Conservation (phyloP, 1,284 basidiomycete species). For the Taiwanofungus camphoratus region DNA sequence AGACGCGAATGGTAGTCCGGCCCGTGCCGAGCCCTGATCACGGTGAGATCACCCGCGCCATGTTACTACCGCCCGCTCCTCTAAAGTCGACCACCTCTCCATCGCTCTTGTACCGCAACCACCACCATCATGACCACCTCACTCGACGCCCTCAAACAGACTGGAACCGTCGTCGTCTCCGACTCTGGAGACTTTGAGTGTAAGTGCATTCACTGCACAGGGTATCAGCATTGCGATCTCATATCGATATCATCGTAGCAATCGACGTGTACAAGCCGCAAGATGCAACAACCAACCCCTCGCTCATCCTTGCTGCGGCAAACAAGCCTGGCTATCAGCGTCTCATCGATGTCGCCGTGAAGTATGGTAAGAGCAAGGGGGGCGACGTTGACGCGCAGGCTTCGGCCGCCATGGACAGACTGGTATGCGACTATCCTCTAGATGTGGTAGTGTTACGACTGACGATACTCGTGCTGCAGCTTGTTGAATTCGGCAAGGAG, state of each 20-base stretch:
- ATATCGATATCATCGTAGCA: conserved; percentile 37
- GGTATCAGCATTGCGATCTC: conserved; percentile 10
- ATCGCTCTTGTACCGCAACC: conserved; percentile 12
- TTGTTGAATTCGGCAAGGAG: conserved; percentile 95
- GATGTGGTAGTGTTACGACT: too few relatives aligned
- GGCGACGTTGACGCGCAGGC: conserved; percentile 67
- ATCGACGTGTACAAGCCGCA: conserved; percentile 91
- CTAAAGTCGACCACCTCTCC: conserved; percentile 7
- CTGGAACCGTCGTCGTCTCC: conserved; percentile 92
- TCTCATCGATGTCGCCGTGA: conserved; percentile 81
- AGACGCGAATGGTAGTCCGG: too few relatives aligned
- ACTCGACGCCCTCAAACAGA: conserved; percentile 83
- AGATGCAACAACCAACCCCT: conserved; percentile 95
- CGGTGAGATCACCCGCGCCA: too few relatives aligned
- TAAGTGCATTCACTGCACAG: conserved; percentile 33
- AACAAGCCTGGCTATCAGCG: conserved; percentile 84
- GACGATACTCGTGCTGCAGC: conserved; percentile 36
- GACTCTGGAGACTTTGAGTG: conserved; percentile 88
- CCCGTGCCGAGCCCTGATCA: too few relatives aligned
- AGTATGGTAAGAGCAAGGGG: conserved; percentile 80
- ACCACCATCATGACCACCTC: conserved; percentile 72
- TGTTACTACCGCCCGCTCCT: too few relatives aligned
- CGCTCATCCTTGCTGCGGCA: conserved; percentile 88
- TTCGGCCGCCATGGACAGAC: conserved; percentile 80
- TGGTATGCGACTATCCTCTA: too few relatives aligned